A percentile compares a stretch with the other conserved stretches of the same genome.
phyloP scores from a whole-genome alignment of 768 basidiomycete genomes.

The Tricholoma sp. region DNA sequence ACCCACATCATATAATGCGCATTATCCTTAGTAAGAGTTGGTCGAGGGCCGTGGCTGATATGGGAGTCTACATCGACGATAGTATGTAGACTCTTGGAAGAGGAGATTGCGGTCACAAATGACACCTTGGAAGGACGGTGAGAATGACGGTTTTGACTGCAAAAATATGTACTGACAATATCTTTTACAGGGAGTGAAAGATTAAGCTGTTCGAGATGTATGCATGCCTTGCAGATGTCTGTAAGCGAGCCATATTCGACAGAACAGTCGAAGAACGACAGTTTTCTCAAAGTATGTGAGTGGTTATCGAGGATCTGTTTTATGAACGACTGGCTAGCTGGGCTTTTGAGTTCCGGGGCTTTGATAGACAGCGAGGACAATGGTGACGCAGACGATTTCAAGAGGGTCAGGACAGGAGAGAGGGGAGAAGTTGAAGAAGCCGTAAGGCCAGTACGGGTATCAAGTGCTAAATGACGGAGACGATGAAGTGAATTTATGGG shows the following conservation, averaged over 20 bases:
- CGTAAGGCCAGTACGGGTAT: constrained; percentile 12
- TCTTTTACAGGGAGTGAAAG: constrained; percentile 49
- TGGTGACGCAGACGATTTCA: constrained; percentile 26
- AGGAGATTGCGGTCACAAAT: constrained; percentile 32
- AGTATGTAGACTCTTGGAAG: constrained; percentile 34
- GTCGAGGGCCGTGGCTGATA: constrained; percentile 32
- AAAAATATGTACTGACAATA: constrained; percentile 27
- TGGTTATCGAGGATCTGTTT: constrained; percentile 37
- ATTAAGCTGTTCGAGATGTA: constrained; percentile 43
- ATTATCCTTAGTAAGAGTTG: constrained; percentile 31
- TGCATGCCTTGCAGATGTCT: constrained; percentile 37
- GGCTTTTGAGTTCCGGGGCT: constrained; percentile 31
- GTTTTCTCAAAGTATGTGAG: constrained; percentile 33
- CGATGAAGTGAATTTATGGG: constrained; percentile 13
- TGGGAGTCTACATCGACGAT: constrained; percentile 44
- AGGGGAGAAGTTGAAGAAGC: constrained; percentile 25
- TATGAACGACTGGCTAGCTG: constrained; percentile 34
- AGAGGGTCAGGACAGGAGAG: constrained; percentile 24
- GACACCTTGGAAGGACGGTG: constrained; percentile 13
- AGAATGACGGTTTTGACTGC: neutral
- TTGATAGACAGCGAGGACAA: constrained; percentile 38
- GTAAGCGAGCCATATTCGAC: constrained; percentile 34
- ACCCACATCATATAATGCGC: constrained; percentile 36
- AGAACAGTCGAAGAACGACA: constrained; percentile 44
- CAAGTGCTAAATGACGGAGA: constrained; percentile 28